Evolutionary conservation across 176 grass and related monocot genomes (phyloP).

Genomic region (Leersia perrieri): DNA sequence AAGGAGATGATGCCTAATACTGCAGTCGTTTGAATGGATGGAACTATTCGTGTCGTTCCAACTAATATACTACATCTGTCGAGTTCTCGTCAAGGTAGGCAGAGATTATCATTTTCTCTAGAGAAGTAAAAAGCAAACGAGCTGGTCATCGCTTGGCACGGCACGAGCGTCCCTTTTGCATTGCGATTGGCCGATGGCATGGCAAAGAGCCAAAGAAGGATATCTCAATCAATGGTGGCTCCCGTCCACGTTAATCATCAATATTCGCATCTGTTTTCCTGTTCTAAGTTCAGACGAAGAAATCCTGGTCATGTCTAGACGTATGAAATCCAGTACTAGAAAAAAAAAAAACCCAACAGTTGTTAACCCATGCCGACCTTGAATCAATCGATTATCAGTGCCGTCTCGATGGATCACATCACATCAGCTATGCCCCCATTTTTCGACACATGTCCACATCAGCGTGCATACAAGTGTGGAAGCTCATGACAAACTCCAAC

Average conservation of each 20-base stretch:
- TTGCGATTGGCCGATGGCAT: too few species aligned
- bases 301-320: neutral
- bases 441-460: neutral
- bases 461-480: neutral
- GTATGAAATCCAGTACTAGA: neutral
- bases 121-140: too few species aligned
- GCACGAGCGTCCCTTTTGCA: neutral
- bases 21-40: too few species aligned
- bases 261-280: neutral
- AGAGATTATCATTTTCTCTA: too few species aligned
- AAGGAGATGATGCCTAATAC: too few species aligned
- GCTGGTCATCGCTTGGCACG: neutral
- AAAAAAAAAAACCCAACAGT: neutral
- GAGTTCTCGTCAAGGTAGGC: too few species aligned
- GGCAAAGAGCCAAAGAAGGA: too few species aligned
- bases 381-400: neutral
- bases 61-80: too few species aligned
- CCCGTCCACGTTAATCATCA: too few species aligned
- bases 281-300: neutral
- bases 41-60: too few species aligned
- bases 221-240: too few species aligned
- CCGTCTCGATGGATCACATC: neutral
- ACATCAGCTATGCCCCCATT: neutral
- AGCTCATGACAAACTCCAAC: neutral
- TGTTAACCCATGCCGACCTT: neutral